Percentiles rank a stretch among this genome's conserved stretches.
phyloP scores from a whole-genome alignment of 2,329 filamentous ascomycete genomes.

The Alternaria dauci region DNA sequence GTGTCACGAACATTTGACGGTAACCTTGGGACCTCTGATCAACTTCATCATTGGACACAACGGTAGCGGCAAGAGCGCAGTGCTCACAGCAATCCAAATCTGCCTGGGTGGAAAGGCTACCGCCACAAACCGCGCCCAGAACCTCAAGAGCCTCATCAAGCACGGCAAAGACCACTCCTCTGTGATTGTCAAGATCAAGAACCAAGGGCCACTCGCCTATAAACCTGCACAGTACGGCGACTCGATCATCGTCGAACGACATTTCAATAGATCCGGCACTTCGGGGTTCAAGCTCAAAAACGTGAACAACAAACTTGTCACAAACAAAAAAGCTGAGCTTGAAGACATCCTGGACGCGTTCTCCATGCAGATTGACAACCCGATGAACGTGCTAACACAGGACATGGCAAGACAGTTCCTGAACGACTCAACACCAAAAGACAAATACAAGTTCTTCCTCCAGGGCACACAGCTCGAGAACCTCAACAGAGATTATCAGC shows the following conservation, averaged over 20 bases:
- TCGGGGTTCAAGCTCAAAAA: slow-evolving; percentile 91
- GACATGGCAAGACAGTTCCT: slow-evolving; percentile 95
- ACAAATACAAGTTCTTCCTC: slow-evolving; percentile 97
- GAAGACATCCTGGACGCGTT: slow-evolving; percentile 95
- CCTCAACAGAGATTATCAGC: slow-evolving; percentile 87
- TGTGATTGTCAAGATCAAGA: slow-evolving; percentile 88
- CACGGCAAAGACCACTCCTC: slow-evolving; percentile 76
- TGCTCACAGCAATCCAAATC: slow-evolving; percentile 89
- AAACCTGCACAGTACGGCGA: slow-evolving; percentile 82
- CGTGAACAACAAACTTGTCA: slow-evolving; percentile 72
- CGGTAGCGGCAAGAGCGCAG: slow-evolving; percentile 95
- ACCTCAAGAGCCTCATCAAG: slow-evolving; percentile 89
- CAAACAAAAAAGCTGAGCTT: slow-evolving; percentile 83
- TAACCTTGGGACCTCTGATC: slow-evolving; percentile 89
- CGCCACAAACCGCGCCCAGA: slow-evolving; percentile 89
- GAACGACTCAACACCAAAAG: slow-evolving; percentile 78
- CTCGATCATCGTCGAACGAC: slow-evolving; percentile 87
- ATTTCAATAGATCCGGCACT: slow-evolving; percentile 77
- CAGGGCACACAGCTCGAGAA: slow-evolving; percentile 94
- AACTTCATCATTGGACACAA: slow-evolving; percentile 99
- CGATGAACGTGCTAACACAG: slow-evolving; percentile 93
- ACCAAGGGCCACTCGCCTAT: slow-evolving; percentile 84
- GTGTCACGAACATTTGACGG: slow-evolving; percentile 85
- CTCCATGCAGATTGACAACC: slow-evolving; percentile 93
- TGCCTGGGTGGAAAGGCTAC: slow-evolving; percentile 96